Conservation (phyloP, 805 yeast species). For the Hanseniaspora occidentalis region DNA sequence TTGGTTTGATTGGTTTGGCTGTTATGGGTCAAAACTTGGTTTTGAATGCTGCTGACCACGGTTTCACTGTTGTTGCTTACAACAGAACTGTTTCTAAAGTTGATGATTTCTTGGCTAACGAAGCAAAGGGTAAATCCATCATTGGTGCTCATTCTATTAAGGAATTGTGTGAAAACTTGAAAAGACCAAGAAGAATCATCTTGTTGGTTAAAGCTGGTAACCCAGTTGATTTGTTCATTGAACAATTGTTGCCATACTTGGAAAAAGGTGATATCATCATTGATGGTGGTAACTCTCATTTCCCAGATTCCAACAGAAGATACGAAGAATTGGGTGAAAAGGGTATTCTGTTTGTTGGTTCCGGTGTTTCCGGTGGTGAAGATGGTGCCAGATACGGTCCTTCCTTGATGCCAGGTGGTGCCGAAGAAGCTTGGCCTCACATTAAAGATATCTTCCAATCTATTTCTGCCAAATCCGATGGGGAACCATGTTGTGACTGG, state of each 20-base stretch:
- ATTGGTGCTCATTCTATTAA: slow-evolving; percentile 89
- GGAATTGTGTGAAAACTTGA: slow-evolving; percentile 78
- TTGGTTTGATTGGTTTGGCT: slow-evolving; percentile 98
- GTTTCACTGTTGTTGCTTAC: slow-evolving; percentile 94
- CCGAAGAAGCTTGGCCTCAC: slow-evolving; percentile 96
- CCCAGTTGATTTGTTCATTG: slow-evolving; percentile 87
- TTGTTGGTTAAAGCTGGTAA: slow-evolving; percentile 92
- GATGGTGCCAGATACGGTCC: slow-evolving; percentile 99
- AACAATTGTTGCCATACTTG: slow-evolving; percentile 77
- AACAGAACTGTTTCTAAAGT: slow-evolving; percentile 96
- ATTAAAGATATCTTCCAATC: slow-evolving; percentile 94
- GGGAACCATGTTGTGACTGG: slow-evolving; percentile 99
- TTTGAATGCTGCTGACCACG: slow-evolving; percentile 97
- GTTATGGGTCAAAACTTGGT: slow-evolving; percentile 99
- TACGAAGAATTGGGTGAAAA: slow-evolving; percentile 74
- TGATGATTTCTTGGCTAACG: slow-evolving; percentile 83
- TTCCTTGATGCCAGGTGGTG: slow-evolving; percentile 99
- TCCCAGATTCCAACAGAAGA: slow-evolving; percentile 98
- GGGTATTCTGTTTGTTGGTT: slow-evolving; percentile 90
- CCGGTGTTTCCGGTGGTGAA: slow-evolving; percentile 99
- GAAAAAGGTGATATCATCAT: slow-evolving; percentile 97
- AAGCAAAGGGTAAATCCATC: slow-evolving; percentile 95
- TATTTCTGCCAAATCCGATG: slow-evolving; percentile 90
- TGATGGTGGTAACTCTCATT: slow-evolving; percentile 99
- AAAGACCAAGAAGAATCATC: slow-evolving; percentile 94